Conservation (phyloP, 2,329 filamentous ascomycete genomes). For the Arthroderma uncinatum region DNA sequence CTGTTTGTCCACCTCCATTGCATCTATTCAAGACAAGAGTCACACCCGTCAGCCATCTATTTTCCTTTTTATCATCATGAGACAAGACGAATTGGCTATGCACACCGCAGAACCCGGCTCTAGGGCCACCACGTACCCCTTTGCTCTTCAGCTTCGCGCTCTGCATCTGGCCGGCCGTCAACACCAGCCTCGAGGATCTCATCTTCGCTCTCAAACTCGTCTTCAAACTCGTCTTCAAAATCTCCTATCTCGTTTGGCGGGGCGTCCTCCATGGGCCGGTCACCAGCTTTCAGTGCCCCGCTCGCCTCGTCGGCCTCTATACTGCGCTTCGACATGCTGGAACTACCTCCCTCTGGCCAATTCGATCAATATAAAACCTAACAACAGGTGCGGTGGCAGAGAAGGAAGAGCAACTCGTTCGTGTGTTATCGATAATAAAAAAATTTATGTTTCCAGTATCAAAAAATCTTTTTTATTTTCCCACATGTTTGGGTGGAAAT, state of each 20-base stretch:
- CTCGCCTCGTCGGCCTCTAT: slow-evolving; percentile 43
- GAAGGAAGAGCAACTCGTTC: neutral
- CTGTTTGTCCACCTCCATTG: slow-evolving; percentile 87
- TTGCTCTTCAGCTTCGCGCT: slow-evolving; percentile 81
- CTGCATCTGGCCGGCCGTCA: slow-evolving; percentile 81
- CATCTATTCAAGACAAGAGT: slow-evolving; percentile 40
- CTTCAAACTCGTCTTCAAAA: slow-evolving; percentile 74
- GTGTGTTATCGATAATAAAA: slow-evolving; percentile 3
- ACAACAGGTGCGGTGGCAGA: neutral
- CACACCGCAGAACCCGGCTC: slow-evolving; percentile 15
- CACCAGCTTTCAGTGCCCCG: slow-evolving; percentile 50
- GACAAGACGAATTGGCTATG: slow-evolving; percentile 12
- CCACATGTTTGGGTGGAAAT: slow-evolving; percentile 7
- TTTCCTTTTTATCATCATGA: neutral
- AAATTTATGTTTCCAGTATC: too few relatives aligned
- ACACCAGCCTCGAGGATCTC: slow-evolving; percentile 92
- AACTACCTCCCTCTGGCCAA: neutral
- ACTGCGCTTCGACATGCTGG: slow-evolving; percentile 48
- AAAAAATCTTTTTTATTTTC: slow-evolving; percentile 6
- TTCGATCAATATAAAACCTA: neutral
- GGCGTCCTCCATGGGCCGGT: slow-evolving; percentile 43
- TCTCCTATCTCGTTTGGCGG: slow-evolving; percentile 48
- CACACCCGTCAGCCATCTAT: slow-evolving; percentile 11
- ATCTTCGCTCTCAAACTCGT: slow-evolving; percentile 89
- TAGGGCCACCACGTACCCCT: slow-evolving; percentile 41